Evolutionary conservation across 2,329 filamentous ascomycete species (phyloP).

Genomic region (Pestalotiopsis sp.): DNA sequence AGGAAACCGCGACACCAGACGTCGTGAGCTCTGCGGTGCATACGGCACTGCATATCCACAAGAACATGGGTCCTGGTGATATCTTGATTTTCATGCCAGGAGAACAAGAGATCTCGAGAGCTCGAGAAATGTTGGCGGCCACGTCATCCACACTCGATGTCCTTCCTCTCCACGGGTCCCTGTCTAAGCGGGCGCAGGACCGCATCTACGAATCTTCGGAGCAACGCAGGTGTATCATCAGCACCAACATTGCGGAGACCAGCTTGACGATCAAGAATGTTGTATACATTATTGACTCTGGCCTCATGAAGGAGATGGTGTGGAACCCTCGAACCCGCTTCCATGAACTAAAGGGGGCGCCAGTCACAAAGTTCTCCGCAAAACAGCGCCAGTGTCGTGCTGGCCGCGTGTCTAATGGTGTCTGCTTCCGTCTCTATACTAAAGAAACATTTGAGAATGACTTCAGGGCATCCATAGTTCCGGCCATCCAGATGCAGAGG

Average conservation of each 20-base stretch:
- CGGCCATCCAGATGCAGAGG: background rate
- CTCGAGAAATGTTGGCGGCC: background rate
- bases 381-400: slow-evolving; percentile 52
- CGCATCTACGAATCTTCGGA: slow-evolving; percentile 27
- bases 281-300: slow-evolving; percentile 51
- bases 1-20: background rate
- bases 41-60: background rate
- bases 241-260: slow-evolving; percentile 54
- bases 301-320: slow-evolving; percentile 37
- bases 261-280: slow-evolving; percentile 54
- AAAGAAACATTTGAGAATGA: background rate
- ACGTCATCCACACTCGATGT: background rate
- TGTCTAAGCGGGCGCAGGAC: background rate
- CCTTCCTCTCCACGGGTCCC: background rate
- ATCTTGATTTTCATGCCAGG: background rate
- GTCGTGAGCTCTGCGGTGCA: background rate
- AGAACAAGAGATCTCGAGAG: background rate
- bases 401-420: slow-evolving; percentile 48
- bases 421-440: slow-evolving; percentile 51
- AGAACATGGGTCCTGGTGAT: background rate
- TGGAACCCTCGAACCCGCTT: slow-evolving; percentile 42
- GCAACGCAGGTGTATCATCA: slow-evolving; percentile 50
- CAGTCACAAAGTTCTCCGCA: slow-evolving; percentile 49
- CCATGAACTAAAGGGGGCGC: slow-evolving; percentile 40
- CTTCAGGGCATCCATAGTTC: background rate